Evolutionary conservation across 495 filamentous ascomycete species (phyloP), one percentile per base, ranked within the genome.

Genomic region (Tetracladium setigerum): DNA sequence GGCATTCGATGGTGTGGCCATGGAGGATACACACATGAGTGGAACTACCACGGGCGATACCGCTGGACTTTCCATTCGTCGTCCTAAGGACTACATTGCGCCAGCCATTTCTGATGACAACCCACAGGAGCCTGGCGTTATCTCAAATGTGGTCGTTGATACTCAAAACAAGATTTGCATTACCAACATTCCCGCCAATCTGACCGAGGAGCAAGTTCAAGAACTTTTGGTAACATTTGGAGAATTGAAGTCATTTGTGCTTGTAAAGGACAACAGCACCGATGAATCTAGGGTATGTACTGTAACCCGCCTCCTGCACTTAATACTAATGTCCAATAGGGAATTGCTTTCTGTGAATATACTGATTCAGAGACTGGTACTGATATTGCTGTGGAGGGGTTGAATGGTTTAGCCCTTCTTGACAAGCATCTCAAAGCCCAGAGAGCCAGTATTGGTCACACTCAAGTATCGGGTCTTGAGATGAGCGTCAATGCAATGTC

Each of bases 401-500:
- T 98, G 15, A 89, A 97, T 58, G 82, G 82, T 18, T 95, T 97
- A 88, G 83, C 87, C 55, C 72, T 98, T 9, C 91, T 86, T 35
- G 89, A 94, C 49, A 82, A 84, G 48, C 75, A 81, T 53, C 80
- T 98, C 38, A 89, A 85, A 68, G 87, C 95, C 24, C 68, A 79
- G 49, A 85, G 87, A 57, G 92, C 92, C 44, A 94, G 88, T 67
- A 86, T 96, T 53, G 92, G 92, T 47, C 82, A 86, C 53, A 90
- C 87, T 19, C 92, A 99, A 63, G 89, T 87, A 10, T 70, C 86
- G 41, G 87, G 89, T 36, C 71, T 92, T 14, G 92, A 97, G 56
- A 91, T 95, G 83, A 83, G 90, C 19, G 90, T 97, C 50, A 95
- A 95, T 53, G 94, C 91, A 52, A 97, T 99, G 88, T 92, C 89